phyloP scores from a whole-genome alignment of 495 filamentous ascomycete genomes.

The Aspergillus baeticus region DNA sequence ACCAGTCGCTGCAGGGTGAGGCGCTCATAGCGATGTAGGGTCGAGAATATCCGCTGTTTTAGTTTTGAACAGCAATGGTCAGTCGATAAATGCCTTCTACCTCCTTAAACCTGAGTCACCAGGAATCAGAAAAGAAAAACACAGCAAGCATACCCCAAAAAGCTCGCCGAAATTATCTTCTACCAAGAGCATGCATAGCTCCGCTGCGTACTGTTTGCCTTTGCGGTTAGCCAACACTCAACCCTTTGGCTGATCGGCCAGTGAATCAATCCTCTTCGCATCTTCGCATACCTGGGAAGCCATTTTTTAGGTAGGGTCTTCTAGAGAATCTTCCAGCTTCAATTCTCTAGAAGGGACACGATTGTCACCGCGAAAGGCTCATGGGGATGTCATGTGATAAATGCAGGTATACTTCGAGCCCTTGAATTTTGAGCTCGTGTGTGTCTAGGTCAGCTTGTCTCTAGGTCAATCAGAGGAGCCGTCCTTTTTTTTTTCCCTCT shows the following conservation, averaged over 20 bases:
- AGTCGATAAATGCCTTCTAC: not conserved
- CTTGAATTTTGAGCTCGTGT: no score
- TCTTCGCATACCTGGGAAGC: slow-evolving; percentile 50
- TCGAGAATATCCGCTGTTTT: slow-evolving; percentile 72
- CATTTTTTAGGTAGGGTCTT: slow-evolving; percentile 55
- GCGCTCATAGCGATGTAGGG: slow-evolving; percentile 73
- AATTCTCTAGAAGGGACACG: slow-evolving; percentile 63
- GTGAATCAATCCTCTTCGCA: no score
- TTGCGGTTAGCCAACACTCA: slow-evolving; percentile 37
- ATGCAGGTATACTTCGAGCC: no score
- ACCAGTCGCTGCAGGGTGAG: slow-evolving; percentile 65
- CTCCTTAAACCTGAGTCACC: not conserved
- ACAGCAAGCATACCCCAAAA: slow-evolving; percentile 77
- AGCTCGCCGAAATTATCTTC: slow-evolving; percentile 86
- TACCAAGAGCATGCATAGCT: slow-evolving; percentile 88
- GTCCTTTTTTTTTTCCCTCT: slow-evolving; percentile 32
- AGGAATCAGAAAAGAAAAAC: no score
- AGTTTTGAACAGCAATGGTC: slow-evolving; percentile 2
- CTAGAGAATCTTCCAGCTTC: slow-evolving; percentile 65
- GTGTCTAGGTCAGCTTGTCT: no score
- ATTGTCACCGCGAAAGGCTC: slow-evolving; percentile 59
- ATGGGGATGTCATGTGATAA: slow-evolving; percentile 25
- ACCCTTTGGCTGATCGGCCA: not conserved
- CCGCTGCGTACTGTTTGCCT: slow-evolving; percentile 54
- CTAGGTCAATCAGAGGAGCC: slow-evolving; percentile 11